These are phyloP conservation scores for Tetraselmis striata DNA, from an alignment of 139 green algal species.

Conservation along the genomic window DNA sequence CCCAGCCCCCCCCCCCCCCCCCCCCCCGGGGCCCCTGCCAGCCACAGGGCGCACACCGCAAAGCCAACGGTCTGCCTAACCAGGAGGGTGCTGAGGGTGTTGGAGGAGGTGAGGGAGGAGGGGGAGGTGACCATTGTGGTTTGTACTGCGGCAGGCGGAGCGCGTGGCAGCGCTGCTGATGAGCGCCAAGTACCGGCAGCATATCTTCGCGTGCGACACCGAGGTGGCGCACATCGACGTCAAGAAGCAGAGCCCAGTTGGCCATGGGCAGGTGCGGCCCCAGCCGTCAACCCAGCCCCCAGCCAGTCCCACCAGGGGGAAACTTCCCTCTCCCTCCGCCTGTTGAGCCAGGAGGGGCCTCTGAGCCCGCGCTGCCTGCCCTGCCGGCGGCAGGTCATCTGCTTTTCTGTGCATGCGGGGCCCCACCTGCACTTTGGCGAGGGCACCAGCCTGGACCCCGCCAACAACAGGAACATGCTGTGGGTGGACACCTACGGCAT, in stretches of 20 bases:
- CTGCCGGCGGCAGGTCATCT: constrained; percentile 54
- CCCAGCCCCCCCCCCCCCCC: no score
- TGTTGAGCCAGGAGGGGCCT: no score
- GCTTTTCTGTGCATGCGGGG: constrained; percentile 83
- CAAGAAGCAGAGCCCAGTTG: constrained; percentile 73
- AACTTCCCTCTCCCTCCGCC: no score
- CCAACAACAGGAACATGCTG: constrained; percentile 17
- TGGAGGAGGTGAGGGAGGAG: no score
- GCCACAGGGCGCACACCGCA: no score
- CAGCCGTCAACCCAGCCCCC: no score
- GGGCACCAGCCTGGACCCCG: background rate
- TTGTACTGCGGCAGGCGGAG: background rate
- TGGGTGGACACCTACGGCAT: constrained; percentile 24
- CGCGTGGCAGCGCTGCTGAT: background rate
- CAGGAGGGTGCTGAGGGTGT: no score
- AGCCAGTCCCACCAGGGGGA: no score
- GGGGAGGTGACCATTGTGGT: no score
- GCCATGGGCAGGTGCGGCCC: constrained; percentile 74
- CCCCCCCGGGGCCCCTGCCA: no score
- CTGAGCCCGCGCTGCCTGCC: no score
- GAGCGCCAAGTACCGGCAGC: background rate
- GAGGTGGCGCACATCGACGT: constrained; percentile 88
- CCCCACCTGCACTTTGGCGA: constrained; percentile 57
- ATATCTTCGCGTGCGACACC: constrained; percentile 81
- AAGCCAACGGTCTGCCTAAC: no score